phyloP scores from a whole-genome alignment of 2,329 filamentous ascomycete species.

The Colletotrichum eremochloae region DNA sequence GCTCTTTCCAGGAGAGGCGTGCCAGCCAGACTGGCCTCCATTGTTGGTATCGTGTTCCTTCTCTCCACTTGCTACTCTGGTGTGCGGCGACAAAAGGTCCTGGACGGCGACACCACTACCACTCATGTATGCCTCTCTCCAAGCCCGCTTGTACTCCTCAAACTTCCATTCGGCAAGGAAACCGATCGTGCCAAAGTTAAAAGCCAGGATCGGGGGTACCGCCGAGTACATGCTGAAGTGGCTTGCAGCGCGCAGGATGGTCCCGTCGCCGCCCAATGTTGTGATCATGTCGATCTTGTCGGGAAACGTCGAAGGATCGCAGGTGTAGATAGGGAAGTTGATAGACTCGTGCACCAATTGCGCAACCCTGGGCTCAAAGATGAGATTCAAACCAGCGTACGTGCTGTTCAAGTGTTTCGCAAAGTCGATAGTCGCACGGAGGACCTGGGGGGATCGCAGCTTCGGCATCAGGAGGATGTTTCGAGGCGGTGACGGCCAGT shows the following conservation, averaged over 20 bases:
- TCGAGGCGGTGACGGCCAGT: conserved; percentile 66
- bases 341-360: conserved; percentile 77
- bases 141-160: conserved; percentile 89
- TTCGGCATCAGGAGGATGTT: conserved; percentile 72
- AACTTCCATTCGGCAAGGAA: conserved; percentile 99
- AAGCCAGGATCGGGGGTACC: conserved; percentile 92
- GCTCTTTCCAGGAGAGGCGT: conserved; percentile 80
- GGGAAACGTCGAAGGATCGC: conserved; percentile 68
- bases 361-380: conserved; percentile 85
- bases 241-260: conserved; percentile 86
- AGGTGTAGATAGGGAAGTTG: conserved; percentile 79
- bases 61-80: conserved; percentile 51
- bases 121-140: conserved; percentile 91
- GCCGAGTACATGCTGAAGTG: conserved; percentile 78
- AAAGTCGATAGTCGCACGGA: conserved; percentile 66
- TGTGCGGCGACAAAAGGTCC: conserved; percentile 57
- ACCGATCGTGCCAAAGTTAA: conserved; percentile 96
- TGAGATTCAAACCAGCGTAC: conserved; percentile 84
- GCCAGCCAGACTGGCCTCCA: conserved; percentile 68
- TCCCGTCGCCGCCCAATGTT: conserved; percentile 94
- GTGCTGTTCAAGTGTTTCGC: conserved; percentile 81
- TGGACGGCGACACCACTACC: conserved; percentile 66
- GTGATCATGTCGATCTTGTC: conserved; percentile 89
- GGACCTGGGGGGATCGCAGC: conserved; percentile 67
- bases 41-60: conserved; percentile 45